Conservation (phyloP, 371 early-diverging fungal genomes). For the Apophysomyces ossiformis region DNA sequence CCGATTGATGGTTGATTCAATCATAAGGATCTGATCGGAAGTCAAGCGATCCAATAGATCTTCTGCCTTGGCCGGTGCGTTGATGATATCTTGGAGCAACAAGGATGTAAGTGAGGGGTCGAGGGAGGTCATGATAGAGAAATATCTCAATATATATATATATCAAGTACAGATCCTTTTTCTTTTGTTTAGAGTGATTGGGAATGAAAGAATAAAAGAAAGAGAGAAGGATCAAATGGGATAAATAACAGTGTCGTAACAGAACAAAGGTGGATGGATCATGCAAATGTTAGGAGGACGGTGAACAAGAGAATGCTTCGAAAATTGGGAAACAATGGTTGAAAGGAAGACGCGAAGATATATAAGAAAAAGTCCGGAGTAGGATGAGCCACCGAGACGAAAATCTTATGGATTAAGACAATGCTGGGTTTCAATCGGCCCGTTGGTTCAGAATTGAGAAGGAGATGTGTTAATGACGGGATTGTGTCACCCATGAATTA, state of each 20-base stretch:
- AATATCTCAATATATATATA: background rate
- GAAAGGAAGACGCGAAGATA: conserved; percentile 7
- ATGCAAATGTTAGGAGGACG: conserved; percentile 2
- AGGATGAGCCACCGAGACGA: conserved; percentile 8
- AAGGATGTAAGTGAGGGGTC: conserved; percentile 10
- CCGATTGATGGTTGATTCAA: conserved; percentile 43
- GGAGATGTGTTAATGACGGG: conserved; percentile 12
- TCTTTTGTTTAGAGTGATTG: background rate
- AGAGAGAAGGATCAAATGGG: conserved; percentile 4
- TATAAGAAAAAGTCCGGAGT: conserved; percentile 3
- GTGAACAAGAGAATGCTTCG: conserved; percentile 7
- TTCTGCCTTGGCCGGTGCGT: conserved; percentile 44
- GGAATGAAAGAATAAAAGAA: background rate
- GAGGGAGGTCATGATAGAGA: background rate
- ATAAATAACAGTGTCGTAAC: conserved; percentile 8
- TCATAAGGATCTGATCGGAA: conserved; percentile 42
- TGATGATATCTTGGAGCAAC: conserved; percentile 36
- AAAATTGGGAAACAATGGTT: conserved; percentile 9
- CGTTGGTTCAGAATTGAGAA: conserved; percentile 6
- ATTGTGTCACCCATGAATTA: conserved; percentile 6
- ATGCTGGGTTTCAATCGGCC: conserved; percentile 8
- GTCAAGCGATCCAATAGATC: conserved; percentile 39
- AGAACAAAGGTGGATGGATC: conserved; percentile 10
- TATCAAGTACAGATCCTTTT: conserved; percentile 3
- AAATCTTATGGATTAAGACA: conserved; percentile 11